Evolutionary conservation across 140 eudicot genomes (phyloP), one percentile per base, ranked within the genome.

Genomic region (Bidens hawaiensis): DNA sequence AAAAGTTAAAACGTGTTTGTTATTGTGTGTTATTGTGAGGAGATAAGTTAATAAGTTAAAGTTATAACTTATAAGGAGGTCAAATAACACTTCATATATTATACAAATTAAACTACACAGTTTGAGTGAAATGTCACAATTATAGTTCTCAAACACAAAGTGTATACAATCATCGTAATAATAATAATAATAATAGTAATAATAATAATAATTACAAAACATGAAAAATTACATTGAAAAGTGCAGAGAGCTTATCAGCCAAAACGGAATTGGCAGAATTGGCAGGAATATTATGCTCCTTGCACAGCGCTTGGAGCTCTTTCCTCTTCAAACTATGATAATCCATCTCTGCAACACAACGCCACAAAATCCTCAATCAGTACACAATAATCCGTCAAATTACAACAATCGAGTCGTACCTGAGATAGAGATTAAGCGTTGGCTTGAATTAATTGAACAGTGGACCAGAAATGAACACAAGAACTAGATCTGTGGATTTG

Each of bases 231-330:
- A 85, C 97, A 63, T 77, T 65, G 0, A 81, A 40, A 63, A 85
- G 79, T 11, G 79, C 62, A 31, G 88, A 66, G 50, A 89, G 95
- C 70, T 63, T 78, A 17, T 80, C 66, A 19, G 78, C 84, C 95
- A 89, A 60, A 27, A 80, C 91, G 19, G 78, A 73, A 50, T 82
- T 89, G 19, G 80, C 73, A 31, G 88, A 70, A 76, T 71, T 85
- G 5, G 97, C 91, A 28, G 82, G 86, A 49, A 89, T 70, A 3
- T 70, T 56, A 62, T 85, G 84, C 47, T 80, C 16, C 79, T 89
- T 89, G 79, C 95, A 89, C 48, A 89, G 42, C 2, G 77, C 72
- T 65, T 89, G 97, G 15, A 89, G 79, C 42, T 82, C 75, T 64
- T n/a, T 73, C 64, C 95, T 74, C 45, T 85, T 85, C 85, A 85